phyloP scores from a whole-genome alignment of 345 rosid genomes.

The Acer negundo region DNA sequence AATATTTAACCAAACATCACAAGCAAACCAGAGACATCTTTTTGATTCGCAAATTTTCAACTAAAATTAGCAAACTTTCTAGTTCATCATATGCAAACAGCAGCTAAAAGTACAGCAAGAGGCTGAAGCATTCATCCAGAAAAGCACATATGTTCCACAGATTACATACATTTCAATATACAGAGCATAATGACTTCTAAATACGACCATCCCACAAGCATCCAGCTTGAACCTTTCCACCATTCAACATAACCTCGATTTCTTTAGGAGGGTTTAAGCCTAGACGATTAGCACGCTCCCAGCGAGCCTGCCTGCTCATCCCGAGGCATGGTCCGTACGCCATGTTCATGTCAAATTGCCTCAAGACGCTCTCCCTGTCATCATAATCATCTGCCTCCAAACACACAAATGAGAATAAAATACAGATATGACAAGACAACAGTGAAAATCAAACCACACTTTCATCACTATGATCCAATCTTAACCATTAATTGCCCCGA shows the following conservation, averaged over 20 bases:
- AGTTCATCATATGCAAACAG: slow-evolving; percentile 4
- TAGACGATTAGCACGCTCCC: slow-evolving; percentile 75
- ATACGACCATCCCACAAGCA: slow-evolving; percentile 76
- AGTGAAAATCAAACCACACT: background rate
- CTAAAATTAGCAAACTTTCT: background rate
- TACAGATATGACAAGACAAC: background rate
- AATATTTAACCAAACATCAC: background rate
- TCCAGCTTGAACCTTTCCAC: slow-evolving; percentile 41
- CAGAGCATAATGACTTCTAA: slow-evolving; percentile 22
- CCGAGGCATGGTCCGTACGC: slow-evolving; percentile 85
- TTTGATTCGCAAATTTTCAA: background rate
- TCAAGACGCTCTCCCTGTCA: slow-evolving; percentile 49
- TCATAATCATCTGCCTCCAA: slow-evolving; percentile 42
- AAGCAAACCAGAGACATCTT: background rate
- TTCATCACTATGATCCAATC: background rate
- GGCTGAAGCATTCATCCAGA: slow-evolving; percentile 8
- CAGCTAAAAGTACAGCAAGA: slow-evolving; percentile 15
- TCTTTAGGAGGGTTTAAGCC: slow-evolving; percentile 71
- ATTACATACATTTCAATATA: background rate
- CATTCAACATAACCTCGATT: slow-evolving; percentile 48
- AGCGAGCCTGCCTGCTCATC: slow-evolving; percentile 62
- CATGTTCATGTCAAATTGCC: slow-evolving; percentile 85
- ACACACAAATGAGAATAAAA: slow-evolving; percentile 1
- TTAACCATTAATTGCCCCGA: background rate
- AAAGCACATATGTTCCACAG: background rate